These are phyloP conservation scores for Komagataella mondaviorum DNA, from an alignment of 805 yeast genomes.

Conservation along the genomic window DNA sequence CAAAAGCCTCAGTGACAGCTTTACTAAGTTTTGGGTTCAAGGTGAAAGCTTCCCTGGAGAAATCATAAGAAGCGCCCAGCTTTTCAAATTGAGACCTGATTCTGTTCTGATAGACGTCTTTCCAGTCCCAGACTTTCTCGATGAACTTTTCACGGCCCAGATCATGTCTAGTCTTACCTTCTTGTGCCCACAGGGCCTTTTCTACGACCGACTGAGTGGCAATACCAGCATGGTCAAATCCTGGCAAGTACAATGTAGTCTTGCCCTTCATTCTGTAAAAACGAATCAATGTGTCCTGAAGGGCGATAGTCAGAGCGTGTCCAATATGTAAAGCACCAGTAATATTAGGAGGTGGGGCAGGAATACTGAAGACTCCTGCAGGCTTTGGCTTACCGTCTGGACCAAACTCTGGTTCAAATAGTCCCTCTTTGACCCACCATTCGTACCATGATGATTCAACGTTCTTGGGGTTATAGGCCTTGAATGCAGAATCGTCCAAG, in stretches of 20 bases:
- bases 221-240: constrained; percentile 98
- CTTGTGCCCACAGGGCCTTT: constrained; percentile 83
- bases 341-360: constrained; percentile 99
- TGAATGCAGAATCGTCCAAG: constrained; percentile 84
- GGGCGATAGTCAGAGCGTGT: constrained; percentile 89
- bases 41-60: constrained; percentile 92
- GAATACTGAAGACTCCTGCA: constrained; percentile 78
- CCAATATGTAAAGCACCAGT: constrained; percentile 99
- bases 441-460: constrained; percentile 96
- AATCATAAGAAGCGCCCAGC: constrained; percentile 94
- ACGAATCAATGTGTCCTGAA: constrained; percentile 88
- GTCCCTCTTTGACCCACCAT: constrained; percentile 91
- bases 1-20: constrained; percentile 86
- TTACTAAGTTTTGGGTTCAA: constrained; percentile 63
- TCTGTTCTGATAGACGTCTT: constrained; percentile 78
- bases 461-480: constrained; percentile 83
- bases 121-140: constrained; percentile 96
- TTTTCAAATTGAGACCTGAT: constrained; percentile 75
- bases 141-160: constrained; percentile 85
- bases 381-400: constrained; percentile 65
- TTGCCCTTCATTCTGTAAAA: constrained; percentile 96
- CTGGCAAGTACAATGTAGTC: constrained; percentile 86
- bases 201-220: constrained; percentile 98
- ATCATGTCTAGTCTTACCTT: constrained; percentile 86
- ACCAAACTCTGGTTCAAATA: constrained; percentile 76